phyloP scores from a whole-genome alignment of 139 green algal genomes.

The Astrephomene gubernaculifera region DNA sequence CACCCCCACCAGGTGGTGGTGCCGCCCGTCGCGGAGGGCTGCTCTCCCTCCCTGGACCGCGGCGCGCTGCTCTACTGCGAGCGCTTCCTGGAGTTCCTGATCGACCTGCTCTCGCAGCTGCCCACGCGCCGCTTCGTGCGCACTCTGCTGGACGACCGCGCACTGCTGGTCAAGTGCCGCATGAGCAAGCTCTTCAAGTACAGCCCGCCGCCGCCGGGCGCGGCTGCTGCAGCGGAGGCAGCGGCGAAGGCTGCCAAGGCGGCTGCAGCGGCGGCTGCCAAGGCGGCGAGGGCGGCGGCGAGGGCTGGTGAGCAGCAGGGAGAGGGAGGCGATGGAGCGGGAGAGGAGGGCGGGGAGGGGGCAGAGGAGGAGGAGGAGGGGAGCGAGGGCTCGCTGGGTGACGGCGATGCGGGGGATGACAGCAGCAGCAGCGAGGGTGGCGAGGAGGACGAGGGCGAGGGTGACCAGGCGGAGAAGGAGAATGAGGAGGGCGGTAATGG shows the following conservation, averaged over 20 bases:
- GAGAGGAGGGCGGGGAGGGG: background rate
- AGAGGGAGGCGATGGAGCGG: background rate
- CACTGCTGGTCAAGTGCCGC: conserved; percentile 83
- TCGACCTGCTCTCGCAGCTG: conserved; percentile 77
- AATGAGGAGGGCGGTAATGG: background rate
- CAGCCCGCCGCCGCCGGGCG: conserved; percentile 27
- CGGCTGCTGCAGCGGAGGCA: conserved; percentile 1
- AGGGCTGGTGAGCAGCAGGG: too few relatives aligned
- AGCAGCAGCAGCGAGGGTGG: background rate
- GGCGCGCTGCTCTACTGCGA: conserved; percentile 81
- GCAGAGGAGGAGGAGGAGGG: background rate
- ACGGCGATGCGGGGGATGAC: background rate
- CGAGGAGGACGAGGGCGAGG: background rate
- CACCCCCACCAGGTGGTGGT: conserved; percentile 14
- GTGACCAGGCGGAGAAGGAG: background rate
- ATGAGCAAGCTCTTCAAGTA: conserved; percentile 39
- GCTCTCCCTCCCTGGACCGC: conserved; percentile 2
- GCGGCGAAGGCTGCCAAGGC: background rate
- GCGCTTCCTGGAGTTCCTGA: conserved; percentile 91
- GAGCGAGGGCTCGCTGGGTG: background rate
- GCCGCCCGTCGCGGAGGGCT: background rate
- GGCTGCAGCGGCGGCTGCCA: background rate
- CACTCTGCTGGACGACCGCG: conserved; percentile 85
- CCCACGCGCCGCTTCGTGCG: conserved; percentile 81
- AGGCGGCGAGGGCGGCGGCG: conserved; percentile 15